Conservation (phyloP, 1,284 basidiomycete genomes). For the Cryptococcus sp. region DNA sequence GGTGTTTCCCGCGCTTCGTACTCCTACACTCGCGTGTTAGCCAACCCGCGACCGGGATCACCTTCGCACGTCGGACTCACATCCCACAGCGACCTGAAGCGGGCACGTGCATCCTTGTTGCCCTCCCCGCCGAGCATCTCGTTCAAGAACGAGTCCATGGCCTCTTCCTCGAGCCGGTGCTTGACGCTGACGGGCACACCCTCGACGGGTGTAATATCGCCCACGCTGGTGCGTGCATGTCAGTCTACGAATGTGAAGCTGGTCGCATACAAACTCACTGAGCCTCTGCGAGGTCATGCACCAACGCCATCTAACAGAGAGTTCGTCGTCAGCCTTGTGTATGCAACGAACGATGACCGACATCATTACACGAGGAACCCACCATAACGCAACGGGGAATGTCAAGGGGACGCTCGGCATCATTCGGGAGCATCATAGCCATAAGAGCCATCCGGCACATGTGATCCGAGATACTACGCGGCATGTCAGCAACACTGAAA, state of each 20-base stretch:
- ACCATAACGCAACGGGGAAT: constrained; percentile 59
- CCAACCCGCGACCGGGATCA: neutral
- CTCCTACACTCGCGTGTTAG: constrained; percentile 57
- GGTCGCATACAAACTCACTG: constrained; percentile 51
- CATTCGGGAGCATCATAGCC: constrained; percentile 70
- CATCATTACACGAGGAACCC: no score
- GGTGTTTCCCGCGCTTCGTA: constrained; percentile 79
- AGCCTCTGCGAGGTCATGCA: constrained; percentile 95
- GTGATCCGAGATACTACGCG: constrained; percentile 83
- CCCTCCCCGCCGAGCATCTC: constrained; percentile 76
- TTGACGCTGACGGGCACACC: constrained; percentile 81
- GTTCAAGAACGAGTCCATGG: constrained; percentile 84
- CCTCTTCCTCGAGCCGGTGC: constrained; percentile 62
- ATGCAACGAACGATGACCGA: neutral
- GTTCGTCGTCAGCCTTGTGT: neutral
- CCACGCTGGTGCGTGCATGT: constrained; percentile 56
- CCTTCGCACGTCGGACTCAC: constrained; percentile 50
- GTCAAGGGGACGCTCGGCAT: constrained; percentile 61
- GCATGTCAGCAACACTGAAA: constrained; percentile 1
- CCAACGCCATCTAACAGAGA: constrained; percentile 63
- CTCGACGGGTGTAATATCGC: constrained; percentile 89
- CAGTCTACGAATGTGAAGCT: neutral
- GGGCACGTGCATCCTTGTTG: constrained; percentile 63
- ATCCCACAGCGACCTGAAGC: constrained; percentile 76
- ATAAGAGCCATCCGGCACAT: constrained; percentile 97